Percentiles rank a stretch among this genome's conserved stretches.
phyloP scores from a whole-genome alignment of 768 basidiomycete species.

The Russula ochroleuca region DNA sequence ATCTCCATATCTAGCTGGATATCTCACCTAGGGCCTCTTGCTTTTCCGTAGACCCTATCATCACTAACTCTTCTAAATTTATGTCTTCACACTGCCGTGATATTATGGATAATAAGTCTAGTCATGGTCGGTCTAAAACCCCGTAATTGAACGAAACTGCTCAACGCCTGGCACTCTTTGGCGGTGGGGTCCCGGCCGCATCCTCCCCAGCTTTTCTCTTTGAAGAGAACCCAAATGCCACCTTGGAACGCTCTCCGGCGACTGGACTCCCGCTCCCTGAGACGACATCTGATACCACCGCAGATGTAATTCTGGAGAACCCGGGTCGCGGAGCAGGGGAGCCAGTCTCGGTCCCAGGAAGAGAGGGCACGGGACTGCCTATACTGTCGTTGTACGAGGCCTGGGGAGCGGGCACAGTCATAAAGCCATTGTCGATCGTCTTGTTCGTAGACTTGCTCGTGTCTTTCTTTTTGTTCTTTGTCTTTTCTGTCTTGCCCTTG shows the following conservation, averaged over 20 bases:
- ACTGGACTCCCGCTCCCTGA: slow-evolving; percentile 50
- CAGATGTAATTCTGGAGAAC: slow-evolving; percentile 70
- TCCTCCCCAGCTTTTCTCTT: slow-evolving; percentile 81
- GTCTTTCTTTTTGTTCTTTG: slow-evolving; percentile 77
- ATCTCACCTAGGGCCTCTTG: background rate
- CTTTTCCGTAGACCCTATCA: background rate
- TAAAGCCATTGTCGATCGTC: slow-evolving; percentile 56
- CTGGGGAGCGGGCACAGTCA: slow-evolving; percentile 62
- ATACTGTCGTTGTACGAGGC: slow-evolving; percentile 38
- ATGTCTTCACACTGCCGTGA: slow-evolving; percentile 4
- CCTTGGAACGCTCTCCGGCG: slow-evolving; percentile 62
- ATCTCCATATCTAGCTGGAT: background rate
- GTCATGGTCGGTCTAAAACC: background rate
- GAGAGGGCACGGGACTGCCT: slow-evolving; percentile 42
- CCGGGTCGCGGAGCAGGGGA: slow-evolving; percentile 70
- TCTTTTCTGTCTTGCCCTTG: slow-evolving; percentile 80
- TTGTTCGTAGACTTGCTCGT: slow-evolving; percentile 48
- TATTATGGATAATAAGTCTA: slow-evolving; percentile 21
- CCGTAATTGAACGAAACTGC: background rate
- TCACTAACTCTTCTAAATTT: slow-evolving; percentile 1
- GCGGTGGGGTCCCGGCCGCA: slow-evolving; percentile 57
- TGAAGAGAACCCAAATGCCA: slow-evolving; percentile 69
- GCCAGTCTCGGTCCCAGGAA: slow-evolving; percentile 39
- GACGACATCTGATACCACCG: slow-evolving; percentile 46
- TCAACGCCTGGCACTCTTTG: slow-evolving; percentile 44